Percentiles rank a stretch among this genome's conserved stretches.
These are phyloP conservation scores for Starmerella davenportii DNA, from an alignment of 805 yeast species.

Conservation along the genomic window DNA sequence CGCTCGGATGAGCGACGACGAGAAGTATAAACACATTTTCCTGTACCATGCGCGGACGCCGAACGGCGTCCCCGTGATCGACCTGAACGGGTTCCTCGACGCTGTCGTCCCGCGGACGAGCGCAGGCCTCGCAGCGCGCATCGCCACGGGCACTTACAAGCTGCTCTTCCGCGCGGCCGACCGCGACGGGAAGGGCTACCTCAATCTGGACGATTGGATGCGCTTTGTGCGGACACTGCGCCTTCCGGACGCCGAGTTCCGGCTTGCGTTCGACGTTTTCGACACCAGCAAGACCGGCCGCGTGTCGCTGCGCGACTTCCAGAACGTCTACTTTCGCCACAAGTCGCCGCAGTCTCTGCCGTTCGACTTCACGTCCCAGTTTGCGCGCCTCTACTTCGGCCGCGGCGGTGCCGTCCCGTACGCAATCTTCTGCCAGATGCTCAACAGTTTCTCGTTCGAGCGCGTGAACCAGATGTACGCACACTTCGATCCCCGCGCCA, in stretches of 20 bases:
- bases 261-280: constrained; percentile 31
- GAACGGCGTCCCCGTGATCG: constrained; percentile 22
- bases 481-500: constrained; percentile 21
- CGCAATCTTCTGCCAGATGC: constrained; percentile 29
- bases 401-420: constrained; percentile 26
- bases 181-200: constrained; percentile 46
- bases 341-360: constrained; percentile 24
- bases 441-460: constrained; percentile 29
- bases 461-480: constrained; percentile 31
- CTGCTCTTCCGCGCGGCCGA: constrained; percentile 72
- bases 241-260: constrained; percentile 38
- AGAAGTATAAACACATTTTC: constrained; percentile 1
- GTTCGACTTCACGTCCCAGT: constrained; percentile 28
- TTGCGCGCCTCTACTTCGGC: constrained; percentile 29
- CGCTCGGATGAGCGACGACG: background rate
- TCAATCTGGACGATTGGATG: constrained; percentile 54
- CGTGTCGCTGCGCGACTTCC: constrained; percentile 27
- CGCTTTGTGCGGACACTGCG: constrained; percentile 42
- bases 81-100: constrained; percentile 27
- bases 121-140: constrained; percentile 22
- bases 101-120: constrained; percentile 33
- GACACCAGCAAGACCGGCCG: constrained; percentile 25
- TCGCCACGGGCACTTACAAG: constrained; percentile 43
- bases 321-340: constrained; percentile 23
- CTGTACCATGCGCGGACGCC: constrained; percentile 5